These are phyloP conservation scores for Arthrobotrys conoides DNA, from an alignment of 2,329 filamentous ascomycete species.

Conservation along the genomic window DNA sequence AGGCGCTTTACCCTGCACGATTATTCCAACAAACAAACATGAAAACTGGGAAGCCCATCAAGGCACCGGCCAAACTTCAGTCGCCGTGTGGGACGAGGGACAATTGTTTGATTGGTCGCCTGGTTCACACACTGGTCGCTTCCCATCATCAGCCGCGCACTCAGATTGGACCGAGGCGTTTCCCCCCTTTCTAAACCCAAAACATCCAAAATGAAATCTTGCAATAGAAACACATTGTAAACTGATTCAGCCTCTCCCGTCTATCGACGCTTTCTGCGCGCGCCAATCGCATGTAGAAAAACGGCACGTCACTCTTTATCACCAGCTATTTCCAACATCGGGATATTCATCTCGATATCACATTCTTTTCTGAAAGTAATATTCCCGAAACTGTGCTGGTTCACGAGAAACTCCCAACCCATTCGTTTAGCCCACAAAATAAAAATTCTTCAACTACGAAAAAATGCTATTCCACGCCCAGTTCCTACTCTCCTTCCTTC, in stretches of 20 bases:
- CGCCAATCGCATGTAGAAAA: conserved; percentile 36
- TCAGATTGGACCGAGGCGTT: conserved; percentile 35
- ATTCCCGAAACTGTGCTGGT: not conserved
- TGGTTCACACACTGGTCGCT: not conserved
- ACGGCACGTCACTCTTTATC: conserved; percentile 3
- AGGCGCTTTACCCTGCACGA: conserved; percentile 26
- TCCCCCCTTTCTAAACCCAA: conserved; percentile 41
- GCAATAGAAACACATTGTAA: conserved; percentile 21
- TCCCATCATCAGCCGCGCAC: conserved; percentile 43
- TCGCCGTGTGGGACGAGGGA: conserved; percentile 1
- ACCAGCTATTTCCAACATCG: conserved; percentile 24
- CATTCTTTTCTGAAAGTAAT: conserved; percentile 14
- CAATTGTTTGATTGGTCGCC: conserved; percentile 23
- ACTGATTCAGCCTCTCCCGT: conserved; percentile 28
- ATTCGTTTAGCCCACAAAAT: conserved; percentile 4
- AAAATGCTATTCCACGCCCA: conserved; percentile 41
- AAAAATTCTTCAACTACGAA: too few species aligned
- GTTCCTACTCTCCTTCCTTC: conserved; percentile 43
- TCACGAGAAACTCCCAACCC: conserved; percentile 15
- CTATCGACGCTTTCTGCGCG: conserved; percentile 27
- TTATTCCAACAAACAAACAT: conserved; percentile 28
- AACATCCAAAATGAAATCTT: conserved; percentile 21
- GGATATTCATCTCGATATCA: conserved; percentile 19
- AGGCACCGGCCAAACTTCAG: not conserved
- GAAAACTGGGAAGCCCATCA: not conserved